Evolutionary conservation across 306 rosid species (phyloP), one percentile per base, ranked within the genome.

Genomic region (Pachyrhizus erosus): DNA sequence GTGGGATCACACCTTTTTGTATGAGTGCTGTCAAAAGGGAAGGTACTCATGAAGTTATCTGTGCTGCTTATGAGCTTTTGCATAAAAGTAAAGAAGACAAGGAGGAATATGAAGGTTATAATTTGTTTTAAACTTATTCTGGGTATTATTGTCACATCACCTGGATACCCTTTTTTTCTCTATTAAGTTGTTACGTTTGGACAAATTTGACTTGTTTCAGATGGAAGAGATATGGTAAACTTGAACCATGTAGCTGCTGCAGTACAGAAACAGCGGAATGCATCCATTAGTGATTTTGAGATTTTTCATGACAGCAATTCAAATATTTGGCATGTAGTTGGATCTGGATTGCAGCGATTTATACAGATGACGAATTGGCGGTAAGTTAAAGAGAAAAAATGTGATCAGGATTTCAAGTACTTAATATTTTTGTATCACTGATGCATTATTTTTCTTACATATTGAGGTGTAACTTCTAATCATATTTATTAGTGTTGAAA

Each of bases 351-450:
- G 84, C 91, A 92, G 74, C 93, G 97, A n/a, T 96, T 96, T 89
- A 90, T 90, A 75, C 99, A 92, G 88, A 96, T 93, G 99, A 96
- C 94, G 84, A 93, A 93, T 88, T 96, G 97, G 97, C 84, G 97
- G 99, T 93, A 73, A 58, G 91, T 89, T 84, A 70, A 71, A 66
- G 21, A 82, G 65, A 73, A 84, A 58, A 57, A 64, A 43, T 11
- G 65, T 20, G 65, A 43, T 65, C 14, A 46, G 58, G 64, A 70
- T 48, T 72, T 20, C 42, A 42, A 37, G 51, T 64, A 27, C 57
- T 45, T 73, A 54, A 29, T 70, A 64, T 7, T 29, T 23, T 60
- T 80, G 62, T 55, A 20, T 49, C 20, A 24, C 10, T 76, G 9
- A 70, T 77, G 57, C 65, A 42, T 73, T 33, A 34, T 37, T 46